A percentile compares a stretch with the other conserved stretches of the same genome.
Conservation (phyloP, 306 rosid genomes). For the Styphnolobium japonicum region DNA sequence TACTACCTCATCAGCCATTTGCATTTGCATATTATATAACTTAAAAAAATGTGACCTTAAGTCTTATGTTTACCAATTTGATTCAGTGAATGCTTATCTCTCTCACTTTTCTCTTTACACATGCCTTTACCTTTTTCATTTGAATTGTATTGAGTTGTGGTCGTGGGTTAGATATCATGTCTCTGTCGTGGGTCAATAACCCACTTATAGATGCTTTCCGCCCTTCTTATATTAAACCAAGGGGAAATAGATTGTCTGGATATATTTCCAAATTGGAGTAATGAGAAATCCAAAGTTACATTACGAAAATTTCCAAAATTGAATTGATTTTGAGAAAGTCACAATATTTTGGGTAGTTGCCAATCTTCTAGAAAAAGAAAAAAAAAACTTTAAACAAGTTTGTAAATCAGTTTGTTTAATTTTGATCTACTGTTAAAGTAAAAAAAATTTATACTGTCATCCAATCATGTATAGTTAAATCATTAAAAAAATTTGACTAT, state of each 20-base stretch:
- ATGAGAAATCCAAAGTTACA: background rate
- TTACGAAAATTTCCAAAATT: too few species aligned
- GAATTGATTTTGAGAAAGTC: background rate
- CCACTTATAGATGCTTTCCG: background rate
- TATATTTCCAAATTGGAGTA: background rate
- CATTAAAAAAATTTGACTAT: too few species aligned
- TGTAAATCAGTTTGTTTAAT: too few species aligned
- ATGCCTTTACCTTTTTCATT: background rate
- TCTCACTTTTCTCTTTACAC: background rate
- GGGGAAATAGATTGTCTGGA: background rate
- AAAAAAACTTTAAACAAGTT: too few species aligned
- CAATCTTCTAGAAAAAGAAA: too few species aligned
- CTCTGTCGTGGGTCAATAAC: background rate
- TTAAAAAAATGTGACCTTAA: background rate
- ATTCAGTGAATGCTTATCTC: background rate
- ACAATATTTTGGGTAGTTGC: too few species aligned
- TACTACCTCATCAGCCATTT: background rate
- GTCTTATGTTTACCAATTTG: background rate
- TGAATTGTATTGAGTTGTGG: background rate
- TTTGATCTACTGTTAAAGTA: too few species aligned
- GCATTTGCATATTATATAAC: background rate
- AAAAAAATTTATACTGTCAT: too few species aligned
- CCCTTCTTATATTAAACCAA: background rate
- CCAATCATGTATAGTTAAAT: too few species aligned
- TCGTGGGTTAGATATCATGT: background rate